Evolutionary conservation across 805 yeast genomes (phyloP).

Genomic region (Metschnikowia kofuensis): DNA sequence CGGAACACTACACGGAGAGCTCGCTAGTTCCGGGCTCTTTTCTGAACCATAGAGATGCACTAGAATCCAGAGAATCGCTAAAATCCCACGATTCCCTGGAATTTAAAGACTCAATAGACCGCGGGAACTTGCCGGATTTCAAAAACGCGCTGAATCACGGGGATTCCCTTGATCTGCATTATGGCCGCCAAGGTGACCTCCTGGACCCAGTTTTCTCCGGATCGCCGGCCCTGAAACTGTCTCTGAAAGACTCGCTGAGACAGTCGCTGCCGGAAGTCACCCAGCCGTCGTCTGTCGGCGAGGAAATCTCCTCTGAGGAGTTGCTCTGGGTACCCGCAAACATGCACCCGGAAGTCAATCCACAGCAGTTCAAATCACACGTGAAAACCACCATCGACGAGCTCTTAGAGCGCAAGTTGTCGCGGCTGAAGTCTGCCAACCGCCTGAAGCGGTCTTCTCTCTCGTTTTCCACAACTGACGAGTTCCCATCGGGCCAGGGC

Average conservation of each 20-base stretch:
- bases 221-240: background rate
- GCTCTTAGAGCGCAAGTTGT: conserved; percentile 38
- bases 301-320: conserved; percentile 20
- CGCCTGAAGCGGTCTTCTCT: conserved; percentile 19
- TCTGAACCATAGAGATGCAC: too few species aligned
- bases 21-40: background rate
- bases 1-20: conserved; percentile 4
- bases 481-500: background rate
- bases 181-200: conserved; percentile 4
- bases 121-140: background rate
- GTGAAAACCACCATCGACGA: conserved; percentile 59
- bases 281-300: conserved; percentile 5
- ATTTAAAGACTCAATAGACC: too few species aligned
- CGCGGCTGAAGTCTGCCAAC: conserved; percentile 12
- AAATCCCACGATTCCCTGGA: too few species aligned
- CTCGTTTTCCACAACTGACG: conserved; percentile 15
- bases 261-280: background rate
- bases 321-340: conserved; percentile 95
- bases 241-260: background rate
- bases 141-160: conserved; percentile 5
- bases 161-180: too few species aligned
- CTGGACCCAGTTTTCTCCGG: conserved; percentile 9
- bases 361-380: conserved; percentile 74
- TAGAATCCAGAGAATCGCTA: too few species aligned
- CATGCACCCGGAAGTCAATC: conserved; percentile 92